Evolutionary conservation across 768 basidiomycete species (phyloP).

Genomic region (Amanita fuliginea): DNA sequence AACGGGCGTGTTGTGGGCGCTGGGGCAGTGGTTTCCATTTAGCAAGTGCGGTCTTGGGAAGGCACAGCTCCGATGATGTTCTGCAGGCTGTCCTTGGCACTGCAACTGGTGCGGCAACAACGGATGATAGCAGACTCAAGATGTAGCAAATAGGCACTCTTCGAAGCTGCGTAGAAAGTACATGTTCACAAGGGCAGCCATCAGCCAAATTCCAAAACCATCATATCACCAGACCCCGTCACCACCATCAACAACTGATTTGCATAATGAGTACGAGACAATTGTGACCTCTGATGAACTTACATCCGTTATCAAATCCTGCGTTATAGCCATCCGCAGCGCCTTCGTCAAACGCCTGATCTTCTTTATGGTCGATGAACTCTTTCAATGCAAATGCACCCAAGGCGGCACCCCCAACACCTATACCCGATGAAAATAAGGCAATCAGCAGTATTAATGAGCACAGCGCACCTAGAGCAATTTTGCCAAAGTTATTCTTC

Average conservation of each 20-base stretch:
- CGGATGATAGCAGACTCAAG: too few relatives aligned
- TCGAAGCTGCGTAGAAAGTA: background rate
- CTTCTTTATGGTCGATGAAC: background rate
- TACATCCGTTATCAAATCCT: background rate
- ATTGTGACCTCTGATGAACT: background rate
- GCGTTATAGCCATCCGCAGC: background rate
- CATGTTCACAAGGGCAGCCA: background rate
- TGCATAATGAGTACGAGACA: background rate
- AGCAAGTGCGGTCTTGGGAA: too few relatives aligned
- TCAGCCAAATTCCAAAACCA: too few relatives aligned
- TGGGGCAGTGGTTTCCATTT: too few relatives aligned
- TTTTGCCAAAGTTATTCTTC: conserved; percentile 40
- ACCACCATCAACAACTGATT: background rate
- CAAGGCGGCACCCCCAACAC: background rate
- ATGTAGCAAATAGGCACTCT: background rate
- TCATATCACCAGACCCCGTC: background rate
- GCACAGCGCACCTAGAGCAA: conserved; percentile 31
- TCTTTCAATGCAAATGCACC: background rate
- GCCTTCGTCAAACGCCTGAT: background rate
- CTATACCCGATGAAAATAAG: background rate
- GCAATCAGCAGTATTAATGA: background rate
- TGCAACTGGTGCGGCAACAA: too few relatives aligned
- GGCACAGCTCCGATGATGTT: too few relatives aligned
- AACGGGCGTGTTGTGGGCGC: too few relatives aligned
- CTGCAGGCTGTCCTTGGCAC: too few relatives aligned